Evolutionary conservation across 257 asterid species (phyloP), one percentile per base, ranked within the genome.

Genomic region (Fraxinus pennsylvanica): DNA sequence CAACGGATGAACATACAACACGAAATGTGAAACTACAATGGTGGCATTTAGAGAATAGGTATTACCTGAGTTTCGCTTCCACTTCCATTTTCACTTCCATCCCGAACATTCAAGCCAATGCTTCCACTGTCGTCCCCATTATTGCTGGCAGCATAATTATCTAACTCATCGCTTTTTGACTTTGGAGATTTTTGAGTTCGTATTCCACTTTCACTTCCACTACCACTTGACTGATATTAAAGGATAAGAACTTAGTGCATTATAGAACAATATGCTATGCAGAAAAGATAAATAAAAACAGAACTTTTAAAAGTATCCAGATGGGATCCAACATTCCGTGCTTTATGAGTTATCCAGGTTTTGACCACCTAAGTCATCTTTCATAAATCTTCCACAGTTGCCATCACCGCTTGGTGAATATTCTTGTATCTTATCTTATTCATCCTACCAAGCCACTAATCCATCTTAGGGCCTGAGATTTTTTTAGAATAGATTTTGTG

Each of bases 131-230:
- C 85, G 72, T 88, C 94, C 69, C 83, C 89, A 21, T 72, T 90
- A 85, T 79, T 87, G 89, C 92, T 87, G 82, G 84, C 88, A 68
- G 80, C 82, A 76, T 80, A 63, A 22, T 63, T 85, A 63, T 75
- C 91, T 74, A 90, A 85, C 80, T 81, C 87, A 81, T 86, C 89
- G 78, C 84, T 80, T 84, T 82, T 87, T 33, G 97, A 88, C 73
- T 90, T 88, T 74, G 88, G 86, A 79, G 92, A 92, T 72, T 90
- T 92, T 81, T 90, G 92, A 85, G 94, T 86, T 80, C 85, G 96
- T 71, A 91, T 83, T 54, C 92, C 97, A 67, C 97, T 94, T 81
- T 83, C 99, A 79, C 97, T 92, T 84, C 97, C 98, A 68, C 99
- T 94, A 74, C 97, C 99, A 79, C 99, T 92, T 69, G 99, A 94